Percentiles rank a stretch among this genome's conserved stretches.
These are phyloP conservation scores for Trichomonas tenax DNA, from an alignment of 208 protist species.

Conservation along the genomic window DNA sequence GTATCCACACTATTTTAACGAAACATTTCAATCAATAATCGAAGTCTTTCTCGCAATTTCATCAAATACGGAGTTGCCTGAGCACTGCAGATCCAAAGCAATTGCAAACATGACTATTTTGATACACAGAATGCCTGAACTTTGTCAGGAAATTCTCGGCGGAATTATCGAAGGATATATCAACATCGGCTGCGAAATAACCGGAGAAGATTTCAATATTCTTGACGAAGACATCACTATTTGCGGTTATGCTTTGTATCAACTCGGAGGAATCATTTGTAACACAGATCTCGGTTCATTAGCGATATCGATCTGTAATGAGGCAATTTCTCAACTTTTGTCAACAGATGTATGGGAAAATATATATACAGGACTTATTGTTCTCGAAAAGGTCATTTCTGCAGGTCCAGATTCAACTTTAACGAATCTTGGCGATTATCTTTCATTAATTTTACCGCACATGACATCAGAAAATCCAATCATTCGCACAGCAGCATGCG, in stretches of 20 bases:
- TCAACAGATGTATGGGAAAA: not conserved
- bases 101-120: not conserved
- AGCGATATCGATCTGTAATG: not conserved
- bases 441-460: not conserved
- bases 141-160: not conserved
- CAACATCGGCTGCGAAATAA: not conserved
- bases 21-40: not conserved
- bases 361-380: not conserved
- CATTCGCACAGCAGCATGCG: not conserved
- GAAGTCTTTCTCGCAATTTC: not conserved
- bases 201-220: not conserved
- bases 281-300: not conserved
- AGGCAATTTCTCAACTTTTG: not conserved
- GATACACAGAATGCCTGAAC: not conserved
- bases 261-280: not conserved
- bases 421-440: not conserved
- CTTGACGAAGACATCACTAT: not conserved
- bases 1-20: not conserved
- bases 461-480: not conserved
- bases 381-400: not conserved
- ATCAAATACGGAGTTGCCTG: not conserved
- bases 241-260: not conserved
- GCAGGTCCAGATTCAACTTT: not conserved
- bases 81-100: not conserved
- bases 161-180: not conserved